These are phyloP conservation scores for Pseudogymnoascus sp. DNA, from an alignment of 2,329 filamentous ascomycete genomes.

Conservation along the genomic window DNA sequence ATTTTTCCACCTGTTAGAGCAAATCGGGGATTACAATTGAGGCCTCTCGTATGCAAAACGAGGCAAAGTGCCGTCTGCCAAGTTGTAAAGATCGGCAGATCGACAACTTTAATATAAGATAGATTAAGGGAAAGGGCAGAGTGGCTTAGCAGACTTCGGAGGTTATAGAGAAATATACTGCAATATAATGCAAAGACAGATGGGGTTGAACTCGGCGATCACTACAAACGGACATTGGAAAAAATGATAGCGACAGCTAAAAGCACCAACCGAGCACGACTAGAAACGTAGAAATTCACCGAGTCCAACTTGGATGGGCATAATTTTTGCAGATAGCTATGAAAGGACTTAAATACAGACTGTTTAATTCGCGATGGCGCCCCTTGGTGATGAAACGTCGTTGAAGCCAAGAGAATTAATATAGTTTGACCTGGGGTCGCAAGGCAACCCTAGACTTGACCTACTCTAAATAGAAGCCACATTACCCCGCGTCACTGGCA, in stretches of 20 bases:
- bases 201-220: neutral
- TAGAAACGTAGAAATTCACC: neutral
- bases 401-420: conserved; percentile 1
- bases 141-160: neutral
- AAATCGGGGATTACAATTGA: neutral
- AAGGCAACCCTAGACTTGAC: neutral
- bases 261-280: neutral
- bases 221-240: neutral
- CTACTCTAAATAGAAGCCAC: neutral
- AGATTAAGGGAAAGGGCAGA: neutral
- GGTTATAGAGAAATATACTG: neutral
- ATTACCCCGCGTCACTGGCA: neutral
- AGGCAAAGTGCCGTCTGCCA: neutral
- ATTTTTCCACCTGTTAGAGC: neutral
- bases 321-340: neutral
- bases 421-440: neutral
- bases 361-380: neutral
- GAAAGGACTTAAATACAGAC: neutral
- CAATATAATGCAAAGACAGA: neutral
- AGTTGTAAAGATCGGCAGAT: neutral
- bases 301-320: neutral
- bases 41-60: neutral
- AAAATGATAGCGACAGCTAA: neutral
- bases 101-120: conserved; percentile 1
- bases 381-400: neutral